Evolutionary conservation across 768 basidiomycete genomes (phyloP), one percentile per base, ranked within the genome.

Genomic region (Suillus subluteus): DNA sequence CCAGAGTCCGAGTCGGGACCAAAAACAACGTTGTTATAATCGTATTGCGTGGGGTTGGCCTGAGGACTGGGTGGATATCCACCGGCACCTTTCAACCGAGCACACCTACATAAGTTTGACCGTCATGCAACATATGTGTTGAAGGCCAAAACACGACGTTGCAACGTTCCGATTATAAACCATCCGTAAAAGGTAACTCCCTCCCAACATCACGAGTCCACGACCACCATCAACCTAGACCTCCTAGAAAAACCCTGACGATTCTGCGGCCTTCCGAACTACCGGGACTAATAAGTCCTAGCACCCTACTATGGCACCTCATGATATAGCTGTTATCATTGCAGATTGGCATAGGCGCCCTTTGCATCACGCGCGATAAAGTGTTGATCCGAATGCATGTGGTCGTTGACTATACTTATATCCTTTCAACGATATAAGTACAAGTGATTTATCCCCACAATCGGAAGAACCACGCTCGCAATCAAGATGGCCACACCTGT

Each of bases 401-500:
- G 59, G 30, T 43, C 30, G 12, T 61, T 13, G 21, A 61, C 59
- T 61, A 61, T 61, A 61, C 59, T 43, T 61, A 43, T 61, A 41
- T 32, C 59, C 26, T 43, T 30, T 43, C 30, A 61, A 30, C 6
- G 16, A 30, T 43, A 43, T 61, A 56, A 56, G 32, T 37, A 61
- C 21, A 61, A 61, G 12, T 30, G 41, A 18, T 18, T 21, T 7
- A 21, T 61, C 59, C 6, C 9, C 41, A 43, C 41, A 61, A 61
- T 30, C 5, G 0, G 7, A 6, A 21, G 21, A 18, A 43, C 30
- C 30, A 30, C 26, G 4, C 26, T 61, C 18, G 9, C 30, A 16
- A 41, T 56, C 35, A 11, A 56, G 41, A 77, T 77, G 74, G 15
- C 66, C 9, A n/a, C 38, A 44, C 67, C 69, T 21, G 46, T 76